Percentiles rank a stretch among this genome's conserved stretches.
Conservation (phyloP, 768 basidiomycete species). For the Russula compacta region DNA sequence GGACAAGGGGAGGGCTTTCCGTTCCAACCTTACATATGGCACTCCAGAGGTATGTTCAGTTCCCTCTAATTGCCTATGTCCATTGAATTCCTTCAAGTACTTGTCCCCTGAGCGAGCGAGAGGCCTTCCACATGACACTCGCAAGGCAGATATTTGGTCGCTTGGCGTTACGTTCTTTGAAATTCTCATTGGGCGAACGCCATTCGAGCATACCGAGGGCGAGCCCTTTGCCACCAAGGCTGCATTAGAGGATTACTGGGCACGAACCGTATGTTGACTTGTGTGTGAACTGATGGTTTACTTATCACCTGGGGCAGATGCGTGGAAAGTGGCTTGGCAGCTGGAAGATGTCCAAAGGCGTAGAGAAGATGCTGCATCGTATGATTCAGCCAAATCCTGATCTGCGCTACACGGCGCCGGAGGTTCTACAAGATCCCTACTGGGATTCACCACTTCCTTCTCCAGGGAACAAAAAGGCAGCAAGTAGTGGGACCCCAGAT, state of each 20-base stretch:
- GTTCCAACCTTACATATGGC: conserved; percentile 77
- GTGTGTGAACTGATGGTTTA: neutral
- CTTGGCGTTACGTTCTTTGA: conserved; percentile 90
- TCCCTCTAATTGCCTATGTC: neutral
- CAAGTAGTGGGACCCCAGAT: conserved; percentile 26
- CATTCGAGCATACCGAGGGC: conserved; percentile 76
- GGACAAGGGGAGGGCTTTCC: conserved; percentile 55
- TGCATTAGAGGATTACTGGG: conserved; percentile 81
- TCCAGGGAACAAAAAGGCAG: conserved; percentile 23
- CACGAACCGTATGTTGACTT: conserved; percentile 52
- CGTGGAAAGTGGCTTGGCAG: conserved; percentile 82
- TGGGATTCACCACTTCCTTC: conserved; percentile 36
- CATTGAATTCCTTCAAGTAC: conserved; percentile 43
- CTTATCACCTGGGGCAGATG: conserved; percentile 32
- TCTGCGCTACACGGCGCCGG: conserved; percentile 57
- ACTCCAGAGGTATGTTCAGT: conserved; percentile 66
- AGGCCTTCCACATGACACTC: conserved; percentile 85
- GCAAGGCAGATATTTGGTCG: conserved; percentile 85
- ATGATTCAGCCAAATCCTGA: conserved; percentile 84
- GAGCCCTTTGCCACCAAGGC: conserved; percentile 73
- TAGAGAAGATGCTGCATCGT: conserved; percentile 59
- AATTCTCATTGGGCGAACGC: conserved; percentile 84
- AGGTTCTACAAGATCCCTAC: conserved; percentile 58
- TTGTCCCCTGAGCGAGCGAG: conserved; percentile 87
- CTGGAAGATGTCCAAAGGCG: conserved; percentile 57